Base-by-base conservation (phyloP, 2,329 filamentous ascomycete species). In the Pseudogymnoascus sp. region DNA sequence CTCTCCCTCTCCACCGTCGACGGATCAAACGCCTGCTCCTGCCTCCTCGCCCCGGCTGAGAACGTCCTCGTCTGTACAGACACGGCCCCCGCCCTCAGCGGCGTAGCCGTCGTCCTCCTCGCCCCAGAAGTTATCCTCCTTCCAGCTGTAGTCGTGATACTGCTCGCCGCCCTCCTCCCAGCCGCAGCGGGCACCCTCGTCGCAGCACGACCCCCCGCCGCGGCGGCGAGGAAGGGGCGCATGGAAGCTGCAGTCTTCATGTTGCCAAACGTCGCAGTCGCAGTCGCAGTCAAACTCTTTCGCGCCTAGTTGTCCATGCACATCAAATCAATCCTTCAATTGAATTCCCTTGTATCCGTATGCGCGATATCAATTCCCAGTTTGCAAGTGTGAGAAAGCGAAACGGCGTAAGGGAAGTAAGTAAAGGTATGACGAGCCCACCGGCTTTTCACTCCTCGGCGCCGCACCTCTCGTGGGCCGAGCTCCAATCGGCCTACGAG, bases 1-100 rank as follows among this genome's bases (percentile, higher is more conserved):
- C 86, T 89, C 75, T 98, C 95, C 68, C 95, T 88, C 68, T 98
- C 93, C 64, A 93, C 81, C 62, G 76, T 77, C 24, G 78, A 76
- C 7, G 88, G 88, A 72, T 92, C 87, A 69, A 91, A 90, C 63
- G 78, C 72, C 37, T 85, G 84, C 63, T 84, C 46, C 26, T 2
- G 3, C 46, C 46, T 56, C 46, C 46, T 56, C n/a, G 0, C 4
- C 4, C 26, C 46, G 26, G 5, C 46, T n/a, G 46, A 31, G 10
- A 56, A 56, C 8, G 26, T 5, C 26, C 46, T 56, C 7, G 14
- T 33, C 46, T 56, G 46, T 10, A 10, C 10, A 10, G 8, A 4
- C 10, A 11, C 14, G 26, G 6, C 40, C 2, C 10, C 12, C 43
- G 4, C 43, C 43, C 43, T 28, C 26, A 56, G n/a, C 26, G 46